phyloP scores from a whole-genome alignment of 169 alveolate species.

The Amoebophrya sp. region DNA sequence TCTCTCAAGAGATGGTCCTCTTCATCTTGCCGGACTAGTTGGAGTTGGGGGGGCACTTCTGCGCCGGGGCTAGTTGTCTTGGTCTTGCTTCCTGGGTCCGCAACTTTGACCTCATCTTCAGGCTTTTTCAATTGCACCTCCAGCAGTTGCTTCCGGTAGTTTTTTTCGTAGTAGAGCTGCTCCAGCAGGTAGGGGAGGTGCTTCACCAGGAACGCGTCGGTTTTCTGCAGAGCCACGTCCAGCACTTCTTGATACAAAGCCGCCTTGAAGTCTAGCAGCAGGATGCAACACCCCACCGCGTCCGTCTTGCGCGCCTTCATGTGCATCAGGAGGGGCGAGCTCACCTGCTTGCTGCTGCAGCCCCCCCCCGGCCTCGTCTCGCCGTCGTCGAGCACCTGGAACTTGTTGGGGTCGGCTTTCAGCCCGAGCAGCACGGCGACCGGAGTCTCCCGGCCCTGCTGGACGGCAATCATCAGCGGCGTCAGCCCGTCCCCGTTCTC shows the following conservation, averaged over 20 bases:
- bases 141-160: no score
- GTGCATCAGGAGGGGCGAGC: neutral
- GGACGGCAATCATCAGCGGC: neutral
- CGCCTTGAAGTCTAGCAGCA: neutral
- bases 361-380: neutral
- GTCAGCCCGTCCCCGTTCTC: neutral
- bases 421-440: neutral
- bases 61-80: no score
- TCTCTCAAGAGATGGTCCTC: no score
- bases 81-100: no score
- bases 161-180: neutral
- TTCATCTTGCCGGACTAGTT: no score
- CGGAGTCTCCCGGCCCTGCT: neutral
- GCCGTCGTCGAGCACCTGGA: neutral
- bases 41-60: no score
- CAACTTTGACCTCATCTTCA: no score
- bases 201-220: neutral
- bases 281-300: neutral
- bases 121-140: no score
- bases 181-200: neutral
- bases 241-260: neutral
- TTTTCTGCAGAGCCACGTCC: neutral
- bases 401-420: neutral
- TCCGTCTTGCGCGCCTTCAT: neutral
- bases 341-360: neutral